These are phyloP conservation scores for Gracilariopsis chorda DNA, from an alignment of 23 red algal genomes.

Conservation along the genomic window DNA sequence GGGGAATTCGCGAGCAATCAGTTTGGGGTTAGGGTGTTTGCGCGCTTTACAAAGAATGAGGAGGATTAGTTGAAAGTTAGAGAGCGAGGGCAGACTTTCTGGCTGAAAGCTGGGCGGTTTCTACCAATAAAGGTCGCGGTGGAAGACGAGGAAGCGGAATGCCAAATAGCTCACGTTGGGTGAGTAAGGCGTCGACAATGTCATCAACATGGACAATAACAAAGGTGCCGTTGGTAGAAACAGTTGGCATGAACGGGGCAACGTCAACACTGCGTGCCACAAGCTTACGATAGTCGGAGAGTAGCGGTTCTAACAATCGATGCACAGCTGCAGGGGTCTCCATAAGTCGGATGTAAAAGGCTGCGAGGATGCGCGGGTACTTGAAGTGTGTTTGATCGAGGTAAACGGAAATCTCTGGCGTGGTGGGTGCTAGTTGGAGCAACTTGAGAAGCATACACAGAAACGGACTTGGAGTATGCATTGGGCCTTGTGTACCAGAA, in stretches of 20 bases:
- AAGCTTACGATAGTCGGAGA: slow-evolving; percentile 77
- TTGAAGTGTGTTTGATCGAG: slow-evolving; percentile 81
- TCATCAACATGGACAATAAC: slow-evolving; percentile 63
- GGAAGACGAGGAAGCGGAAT: slow-evolving; percentile 79
- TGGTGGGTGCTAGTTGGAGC: slow-evolving; percentile 74
- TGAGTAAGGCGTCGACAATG: slow-evolving; percentile 72
- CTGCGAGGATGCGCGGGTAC: slow-evolving; percentile 73
- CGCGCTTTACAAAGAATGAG: background rate
- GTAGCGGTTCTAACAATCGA: slow-evolving; percentile 62
- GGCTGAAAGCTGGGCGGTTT: slow-evolving; percentile 15
- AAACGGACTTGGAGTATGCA: slow-evolving; percentile 67
- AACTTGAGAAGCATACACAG: slow-evolving; percentile 93
- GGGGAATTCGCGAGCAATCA: background rate
- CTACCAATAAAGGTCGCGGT: slow-evolving; percentile 44
- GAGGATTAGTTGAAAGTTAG: background rate
- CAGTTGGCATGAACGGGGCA: background rate
- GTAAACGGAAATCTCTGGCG: slow-evolving; percentile 32
- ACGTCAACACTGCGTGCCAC: slow-evolving; percentile 20
- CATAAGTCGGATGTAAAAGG: slow-evolving; percentile 78
- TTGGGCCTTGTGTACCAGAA: slow-evolving; percentile 14
- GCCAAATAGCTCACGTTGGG: slow-evolving; percentile 53
- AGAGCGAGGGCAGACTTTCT: background rate
- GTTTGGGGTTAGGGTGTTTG: slow-evolving; percentile 15
- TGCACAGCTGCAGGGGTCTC: slow-evolving; percentile 44
- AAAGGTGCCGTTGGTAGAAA: background rate